Evolutionary conservation across 1,139 yeast species (phyloP), one percentile per base, ranked within the genome.

Genomic region (Pichia sp.): DNA sequence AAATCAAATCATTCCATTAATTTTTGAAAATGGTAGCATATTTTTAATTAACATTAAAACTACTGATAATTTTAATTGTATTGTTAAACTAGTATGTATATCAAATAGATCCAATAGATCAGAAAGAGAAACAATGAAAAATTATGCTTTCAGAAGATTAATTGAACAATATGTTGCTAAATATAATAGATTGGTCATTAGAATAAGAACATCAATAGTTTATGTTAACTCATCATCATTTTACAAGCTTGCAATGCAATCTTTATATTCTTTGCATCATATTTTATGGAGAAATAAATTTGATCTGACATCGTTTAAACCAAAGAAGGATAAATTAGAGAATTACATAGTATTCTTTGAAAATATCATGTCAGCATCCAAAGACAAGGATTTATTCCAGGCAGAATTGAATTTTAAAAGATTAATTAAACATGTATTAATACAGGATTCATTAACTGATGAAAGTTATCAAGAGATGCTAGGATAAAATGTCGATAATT

Each of bases 81-180:
- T 44, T 11, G 63, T 61, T n/a, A 61, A 58, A 37, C 53, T 62
- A 10, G 47, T 61, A 34, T 63, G 62, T 40, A 57, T 64, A 2
- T 51, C 60, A 2, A 53, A 57, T 37, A 57, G 58, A 41, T 25
- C 56, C 8, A 42, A 53, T 10, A 56, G 59, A 38, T 54, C 57
- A 31, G 60, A 58, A 32, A 53, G 54, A 37, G 65, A 63, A 45
- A 55, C 62, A 18, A 48, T 57, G 40, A 62, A 56, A 47, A 52
- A 55, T 27, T 52, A 54, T 45, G 56, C 65, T 6, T 55, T 64
- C 33, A 56, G 56, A 39, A 56, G 59, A 45, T 41, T 64, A 29
- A 56, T 62, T 42, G 66, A 64, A 45, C 49, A 60, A 53, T 62
- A 63, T 40, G 65, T 64, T 7, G 60, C 61, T 54, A 55, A 58